phyloP scores from a whole-genome alignment of 2,329 filamentous ascomycete genomes.

The Calonectria hawksworthii region DNA sequence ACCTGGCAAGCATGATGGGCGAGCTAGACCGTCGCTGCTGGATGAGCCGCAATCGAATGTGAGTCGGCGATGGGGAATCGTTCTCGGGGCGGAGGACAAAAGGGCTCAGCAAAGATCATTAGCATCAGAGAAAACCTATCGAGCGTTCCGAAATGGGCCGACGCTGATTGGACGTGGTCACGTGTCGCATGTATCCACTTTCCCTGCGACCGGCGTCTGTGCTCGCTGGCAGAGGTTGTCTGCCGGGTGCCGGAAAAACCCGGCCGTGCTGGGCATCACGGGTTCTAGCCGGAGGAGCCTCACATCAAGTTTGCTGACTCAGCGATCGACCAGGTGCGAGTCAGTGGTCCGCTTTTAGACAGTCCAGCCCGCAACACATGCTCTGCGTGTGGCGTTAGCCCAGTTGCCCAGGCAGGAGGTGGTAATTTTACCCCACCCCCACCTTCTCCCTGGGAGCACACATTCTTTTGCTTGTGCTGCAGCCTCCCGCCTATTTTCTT shows the following conservation, averaged over 20 bases:
- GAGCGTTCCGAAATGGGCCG: constrained; percentile 60
- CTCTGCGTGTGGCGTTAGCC: not conserved
- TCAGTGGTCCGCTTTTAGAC: not conserved
- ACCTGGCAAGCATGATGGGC: constrained; percentile 92
- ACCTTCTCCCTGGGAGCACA: constrained; percentile 38
- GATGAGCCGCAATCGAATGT: constrained; percentile 53
- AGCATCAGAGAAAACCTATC: constrained; percentile 57
- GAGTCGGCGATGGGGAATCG: constrained; percentile 54
- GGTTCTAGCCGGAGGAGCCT: not conserved
- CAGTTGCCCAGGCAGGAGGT: not conserved
- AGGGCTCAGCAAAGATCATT: constrained; percentile 56
- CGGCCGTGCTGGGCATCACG: constrained; percentile 17
- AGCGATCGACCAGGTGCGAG: constrained; percentile 1
- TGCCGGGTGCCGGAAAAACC: constrained; percentile 22
- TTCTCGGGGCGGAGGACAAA: constrained; percentile 56
- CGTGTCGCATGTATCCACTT: constrained; percentile 44
- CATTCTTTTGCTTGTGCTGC: constrained; percentile 36
- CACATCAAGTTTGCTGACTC: not conserved
- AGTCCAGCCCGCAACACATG: too few species aligned
- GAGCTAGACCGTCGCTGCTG: constrained; percentile 56
- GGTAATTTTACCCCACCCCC: constrained; percentile 44
- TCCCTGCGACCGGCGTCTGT: constrained; percentile 40
- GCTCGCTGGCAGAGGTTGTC: constrained; percentile 19
- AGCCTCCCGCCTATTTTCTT: constrained; percentile 25
- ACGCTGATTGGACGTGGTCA: constrained; percentile 57